Evolutionary conservation across 78 protist species (phyloP).

Genomic region (Tieghemostelium lacteum): DNA sequence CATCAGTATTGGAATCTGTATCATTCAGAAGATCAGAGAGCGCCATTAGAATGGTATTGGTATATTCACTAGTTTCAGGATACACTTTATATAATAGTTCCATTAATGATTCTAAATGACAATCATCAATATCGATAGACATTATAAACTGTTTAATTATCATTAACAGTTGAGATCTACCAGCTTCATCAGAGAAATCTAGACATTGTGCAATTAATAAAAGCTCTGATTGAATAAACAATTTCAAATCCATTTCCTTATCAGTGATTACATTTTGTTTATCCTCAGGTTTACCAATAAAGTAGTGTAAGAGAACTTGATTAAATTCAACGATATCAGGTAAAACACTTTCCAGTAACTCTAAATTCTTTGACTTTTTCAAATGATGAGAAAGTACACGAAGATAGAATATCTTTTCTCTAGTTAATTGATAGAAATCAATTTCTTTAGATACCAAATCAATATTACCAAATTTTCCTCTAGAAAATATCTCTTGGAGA

Average conservation of each 20-base stretch:
- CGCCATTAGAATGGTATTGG: background rate
- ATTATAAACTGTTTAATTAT: background rate
- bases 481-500: slow-evolving; percentile 19
- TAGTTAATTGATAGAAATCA: slow-evolving; percentile 10
- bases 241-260: background rate
- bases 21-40: background rate
- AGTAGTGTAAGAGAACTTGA: slow-evolving; percentile 21
- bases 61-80: background rate
- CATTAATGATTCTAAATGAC: slow-evolving; percentile 23
- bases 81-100: slow-evolving; percentile 12
- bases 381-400: slow-evolving; percentile 20
- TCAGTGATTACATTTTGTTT: background rate
- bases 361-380: slow-evolving; percentile 4
- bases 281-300: background rate
- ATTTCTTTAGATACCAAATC: slow-evolving; percentile 4
- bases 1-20: background rate
- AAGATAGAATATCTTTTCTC: slow-evolving; percentile 34
- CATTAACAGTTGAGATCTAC: slow-evolving; percentile 7
- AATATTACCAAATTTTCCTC: slow-evolving; percentile 11
- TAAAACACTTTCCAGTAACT: slow-evolving; percentile 17
- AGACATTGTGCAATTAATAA: slow-evolving; percentile 17
- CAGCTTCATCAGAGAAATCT: slow-evolving; percentile 65
- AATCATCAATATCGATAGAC: slow-evolving; percentile 25
- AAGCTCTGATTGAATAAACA: slow-evolving; percentile 38
- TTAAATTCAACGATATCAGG: slow-evolving; percentile 33